phyloP scores from a whole-genome alignment of 768 basidiomycete species.

The Naganishia kalamii region DNA sequence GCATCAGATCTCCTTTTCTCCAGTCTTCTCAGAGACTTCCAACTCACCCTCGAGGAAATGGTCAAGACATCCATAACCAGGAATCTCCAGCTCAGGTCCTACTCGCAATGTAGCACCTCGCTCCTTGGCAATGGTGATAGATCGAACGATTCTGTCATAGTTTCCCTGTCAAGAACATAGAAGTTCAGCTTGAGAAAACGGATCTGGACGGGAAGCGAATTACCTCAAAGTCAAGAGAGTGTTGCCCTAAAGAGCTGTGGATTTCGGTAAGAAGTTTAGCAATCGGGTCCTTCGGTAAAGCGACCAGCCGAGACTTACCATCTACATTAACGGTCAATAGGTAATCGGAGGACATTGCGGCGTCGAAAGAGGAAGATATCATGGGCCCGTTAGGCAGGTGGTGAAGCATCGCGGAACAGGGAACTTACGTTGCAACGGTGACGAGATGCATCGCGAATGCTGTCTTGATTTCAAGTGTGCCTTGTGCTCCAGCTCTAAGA shows the following conservation, averaged over 20 bases:
- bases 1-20: neutral
- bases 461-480: too few relatives aligned
- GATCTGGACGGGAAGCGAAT: slow-evolving; percentile 21
- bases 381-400: neutral
- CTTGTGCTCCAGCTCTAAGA: too few relatives aligned
- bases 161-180: slow-evolving; percentile 61
- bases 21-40: neutral
- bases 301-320: slow-evolving; percentile 30
- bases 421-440: slow-evolving; percentile 74
- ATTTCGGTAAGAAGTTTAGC: neutral
- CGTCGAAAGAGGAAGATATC: neutral
- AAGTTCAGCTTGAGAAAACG: neutral
- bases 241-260: slow-evolving; percentile 89
- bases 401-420: neutral
- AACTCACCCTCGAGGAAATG: slow-evolving; percentile 86
- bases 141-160: slow-evolving; percentile 77
- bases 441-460: slow-evolving; percentile 56
- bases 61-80: slow-evolving; percentile 97
- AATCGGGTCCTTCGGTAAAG: neutral
- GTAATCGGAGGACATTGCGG: slow-evolving; percentile 1
- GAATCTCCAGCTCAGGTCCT: slow-evolving; percentile 93
- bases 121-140: slow-evolving; percentile 79
- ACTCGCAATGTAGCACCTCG: slow-evolving; percentile 84
- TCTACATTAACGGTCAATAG: slow-evolving; percentile 18
- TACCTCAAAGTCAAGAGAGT: slow-evolving; percentile 92